phyloP scores from a whole-genome alignment of 208 protist species.

The Paratrypanosoma confusum region DNA sequence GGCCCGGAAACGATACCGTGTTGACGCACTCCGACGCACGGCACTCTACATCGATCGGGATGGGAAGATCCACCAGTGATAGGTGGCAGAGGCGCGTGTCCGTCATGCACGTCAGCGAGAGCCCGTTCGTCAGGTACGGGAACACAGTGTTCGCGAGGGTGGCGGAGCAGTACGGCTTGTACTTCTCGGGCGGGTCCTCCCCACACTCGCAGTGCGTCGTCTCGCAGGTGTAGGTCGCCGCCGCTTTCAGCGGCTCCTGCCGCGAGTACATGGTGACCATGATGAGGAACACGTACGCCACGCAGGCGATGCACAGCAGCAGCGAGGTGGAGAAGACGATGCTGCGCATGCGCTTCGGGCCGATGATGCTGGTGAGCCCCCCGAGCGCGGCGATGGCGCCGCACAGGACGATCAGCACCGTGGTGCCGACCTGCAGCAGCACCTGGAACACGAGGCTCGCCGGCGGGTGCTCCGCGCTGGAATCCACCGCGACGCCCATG shows the following conservation, averaged over 20 bases:
- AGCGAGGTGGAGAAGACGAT: conserved; percentile 20
- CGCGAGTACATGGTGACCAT: conserved; percentile 38
- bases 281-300: conserved; percentile 54
- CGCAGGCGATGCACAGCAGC: conserved; percentile 18
- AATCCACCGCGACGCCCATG: conserved; percentile 8
- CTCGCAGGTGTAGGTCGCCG: conserved; percentile 50
- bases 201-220: conserved; percentile 53
- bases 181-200: conserved; percentile 40
- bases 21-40: conserved; percentile 67
- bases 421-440: conserved; percentile 20
- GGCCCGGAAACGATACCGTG: conserved; percentile 25
- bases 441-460: conserved; percentile 18
- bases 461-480: conserved; percentile 12
- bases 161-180: conserved; percentile 52
- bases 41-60: conserved; percentile 62
- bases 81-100: conserved; percentile 27
- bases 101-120: conserved; percentile 33
- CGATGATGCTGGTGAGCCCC: conserved; percentile 20
- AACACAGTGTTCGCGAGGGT: conserved; percentile 42
- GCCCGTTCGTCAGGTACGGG: conserved; percentile 41
- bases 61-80: conserved; percentile 35
- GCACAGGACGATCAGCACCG: conserved; percentile 41
- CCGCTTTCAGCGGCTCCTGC: conserved; percentile 3
- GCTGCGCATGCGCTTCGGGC: conserved; percentile 16
- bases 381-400: conserved; percentile 33